Conservation (phyloP, 2,329 filamentous ascomycete species). For the Nothophoma quercina region DNA sequence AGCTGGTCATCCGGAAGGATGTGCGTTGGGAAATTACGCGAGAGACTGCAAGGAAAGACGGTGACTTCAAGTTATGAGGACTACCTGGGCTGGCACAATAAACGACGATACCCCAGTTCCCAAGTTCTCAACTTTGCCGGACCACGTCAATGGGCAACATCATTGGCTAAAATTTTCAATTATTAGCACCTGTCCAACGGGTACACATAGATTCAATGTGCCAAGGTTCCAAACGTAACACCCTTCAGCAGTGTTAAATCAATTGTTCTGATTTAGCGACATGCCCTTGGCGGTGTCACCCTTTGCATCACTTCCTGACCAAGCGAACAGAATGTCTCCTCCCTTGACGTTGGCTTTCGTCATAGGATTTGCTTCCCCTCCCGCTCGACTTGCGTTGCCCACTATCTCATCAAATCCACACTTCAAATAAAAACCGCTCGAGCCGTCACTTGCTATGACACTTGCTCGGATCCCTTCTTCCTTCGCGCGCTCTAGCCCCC, state of each 20-base stretch:
- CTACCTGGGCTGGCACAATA: not conserved
- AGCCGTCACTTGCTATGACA: constrained; percentile 50
- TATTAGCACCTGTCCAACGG: too few relatives aligned
- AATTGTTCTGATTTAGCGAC: too few relatives aligned
- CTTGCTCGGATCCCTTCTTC: constrained; percentile 50
- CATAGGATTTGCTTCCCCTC: constrained; percentile 45
- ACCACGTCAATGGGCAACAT: too few relatives aligned
- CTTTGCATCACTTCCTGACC: constrained; percentile 12
- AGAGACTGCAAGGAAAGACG: constrained; percentile 4
- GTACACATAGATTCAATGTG: too few relatives aligned
- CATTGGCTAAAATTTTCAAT: too few relatives aligned
- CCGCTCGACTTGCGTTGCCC: constrained; percentile 43
- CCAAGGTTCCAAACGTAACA: too few relatives aligned
- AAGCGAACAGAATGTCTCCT: constrained; percentile 46
- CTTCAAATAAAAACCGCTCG: constrained; percentile 52
- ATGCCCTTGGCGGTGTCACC: too few relatives aligned
- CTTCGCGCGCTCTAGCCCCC: constrained; percentile 52
- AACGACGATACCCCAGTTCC: too few relatives aligned
- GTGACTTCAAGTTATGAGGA: not conserved
- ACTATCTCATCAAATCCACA: constrained; percentile 47
- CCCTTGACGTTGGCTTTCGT: constrained; percentile 31
- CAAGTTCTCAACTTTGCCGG: too few relatives aligned
- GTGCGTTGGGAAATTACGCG: constrained; percentile 28
- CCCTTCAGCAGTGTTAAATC: too few relatives aligned
- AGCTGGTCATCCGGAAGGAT: constrained; percentile 34